Percentiles rank a stretch among this genome's conserved stretches.
These are phyloP conservation scores for Fusarium sp. DNA, from an alignment of 2,329 filamentous ascomycete genomes.

Conservation along the genomic window DNA sequence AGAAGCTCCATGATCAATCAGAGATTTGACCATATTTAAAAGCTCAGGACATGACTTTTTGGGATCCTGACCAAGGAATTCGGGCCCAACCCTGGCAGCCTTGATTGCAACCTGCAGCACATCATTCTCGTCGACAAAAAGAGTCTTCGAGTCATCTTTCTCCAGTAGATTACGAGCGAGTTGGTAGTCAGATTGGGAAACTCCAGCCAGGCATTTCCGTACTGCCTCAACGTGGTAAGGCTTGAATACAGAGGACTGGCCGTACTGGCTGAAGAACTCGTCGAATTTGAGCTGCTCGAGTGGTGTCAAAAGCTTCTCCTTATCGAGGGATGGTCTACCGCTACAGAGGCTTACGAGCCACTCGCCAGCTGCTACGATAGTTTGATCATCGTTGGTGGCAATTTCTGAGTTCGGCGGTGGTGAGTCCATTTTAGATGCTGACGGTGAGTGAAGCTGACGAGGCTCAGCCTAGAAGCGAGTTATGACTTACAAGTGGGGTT, in stretches of 20 bases:
- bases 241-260: background rate
- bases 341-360: conserved; percentile 22
- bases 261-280: conserved; percentile 14
- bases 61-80: background rate
- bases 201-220: background rate
- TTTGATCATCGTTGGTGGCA: background rate
- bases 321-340: background rate
- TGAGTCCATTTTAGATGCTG: background rate
- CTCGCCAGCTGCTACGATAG: conserved; percentile 5
- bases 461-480: background rate
- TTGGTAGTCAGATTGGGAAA: background rate
- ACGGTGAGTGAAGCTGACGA: background rate
- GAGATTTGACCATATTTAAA: conserved; percentile 1
- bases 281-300: conserved; percentile 23
- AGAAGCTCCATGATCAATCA: conserved; percentile 9
- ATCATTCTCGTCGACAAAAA: conserved; percentile 7
- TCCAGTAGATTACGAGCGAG: conserved; percentile 4
- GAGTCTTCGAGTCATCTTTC: background rate
- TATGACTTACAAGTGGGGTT: background rate
- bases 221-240: conserved; percentile 9
- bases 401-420: too few relatives aligned
- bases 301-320: background rate
- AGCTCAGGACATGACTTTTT: conserved; percentile 21
- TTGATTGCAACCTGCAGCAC: conserved; percentile 15
- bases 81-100: background rate